phyloP scores from a whole-genome alignment of 106 monocot species.

The Phalaenopsis equestris region DNA sequence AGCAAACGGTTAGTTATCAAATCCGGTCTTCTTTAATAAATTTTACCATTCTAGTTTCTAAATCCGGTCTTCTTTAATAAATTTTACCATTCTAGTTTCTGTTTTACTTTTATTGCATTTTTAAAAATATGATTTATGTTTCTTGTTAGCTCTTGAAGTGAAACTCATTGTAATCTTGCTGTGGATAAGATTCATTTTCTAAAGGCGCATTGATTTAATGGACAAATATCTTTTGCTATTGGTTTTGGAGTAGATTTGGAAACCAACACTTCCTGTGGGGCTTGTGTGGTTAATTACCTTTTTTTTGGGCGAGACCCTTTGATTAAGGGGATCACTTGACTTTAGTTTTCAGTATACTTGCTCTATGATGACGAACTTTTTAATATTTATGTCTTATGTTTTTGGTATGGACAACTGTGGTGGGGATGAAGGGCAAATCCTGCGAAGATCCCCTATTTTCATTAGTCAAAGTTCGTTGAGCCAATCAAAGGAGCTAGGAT shows the following conservation, averaged over 20 bases:
- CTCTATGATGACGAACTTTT: not conserved
- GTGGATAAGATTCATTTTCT: not conserved
- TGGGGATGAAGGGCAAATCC: not conserved
- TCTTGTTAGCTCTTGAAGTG: not conserved
- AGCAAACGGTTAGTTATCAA: constrained; percentile 59
- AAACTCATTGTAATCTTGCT: not conserved
- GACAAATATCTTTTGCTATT: not conserved
- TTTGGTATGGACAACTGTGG: not conserved
- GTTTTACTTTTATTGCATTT: not conserved
- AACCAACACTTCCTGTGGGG: not conserved
- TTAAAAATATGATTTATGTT: not conserved
- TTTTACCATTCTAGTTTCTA: not conserved
- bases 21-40: not conserved
- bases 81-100: not conserved
- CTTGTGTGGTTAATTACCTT: not conserved
- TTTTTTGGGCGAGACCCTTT: not conserved
- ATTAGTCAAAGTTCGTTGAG: not conserved
- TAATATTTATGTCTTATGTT: not conserved
- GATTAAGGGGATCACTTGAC: not conserved
- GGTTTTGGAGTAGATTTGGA: not conserved
- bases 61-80: not conserved
- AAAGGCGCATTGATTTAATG: not conserved
- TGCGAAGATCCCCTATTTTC: not conserved
- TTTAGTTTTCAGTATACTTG: not conserved
- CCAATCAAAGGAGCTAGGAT: too few species aligned